Base-by-base conservation (phyloP, 768 basidiomycete genomes). In the Glaciozyma antarctica region DNA sequence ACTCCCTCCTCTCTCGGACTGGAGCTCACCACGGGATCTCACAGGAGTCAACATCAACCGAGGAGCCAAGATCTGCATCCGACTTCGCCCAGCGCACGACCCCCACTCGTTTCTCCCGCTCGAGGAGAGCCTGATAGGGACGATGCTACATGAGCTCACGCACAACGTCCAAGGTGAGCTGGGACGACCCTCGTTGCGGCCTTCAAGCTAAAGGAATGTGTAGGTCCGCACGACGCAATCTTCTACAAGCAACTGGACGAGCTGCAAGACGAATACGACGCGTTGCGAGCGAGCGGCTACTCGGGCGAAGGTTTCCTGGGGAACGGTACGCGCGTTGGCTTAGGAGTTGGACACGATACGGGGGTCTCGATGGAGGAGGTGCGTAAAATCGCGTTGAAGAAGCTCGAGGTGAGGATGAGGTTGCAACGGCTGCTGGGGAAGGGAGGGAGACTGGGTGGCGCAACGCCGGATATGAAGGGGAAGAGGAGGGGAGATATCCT, bases 241-340 rank as follows among this genome's bases (percentile, higher is more conserved):
- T 80, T 80, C 66, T 78, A 78, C 72, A 77, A 76, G 49, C 72
- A 78, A 24, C 72, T 80, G 0, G 77, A 88, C 58, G 82, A 81
- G 59, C 88, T 91, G 71, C 88, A 89, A 73, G 86, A 90, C 62
- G 93, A 95, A 77, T 92, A 86, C 71, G 87, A 88, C 48, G 84
- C 81, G 4, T 80, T 95, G 9, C 84, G 85, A 70, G 80, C 84
- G 24, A 85, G 84, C 19, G 93, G 92, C 0, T 97, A 92, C 76
- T 80, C 86, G 8, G 91, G 93, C 19, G 92, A 95, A 76, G 93
- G 92, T 4, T 97, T 95, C 81, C 84, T 84, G 75, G 80, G 86
- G 30, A 78, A 81, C n/a, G 93, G 93, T 1, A 79, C 79, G 17
- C 78, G 85, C 30, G 74, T 97, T 0, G 89, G 90, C n/a, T 72